phyloP scores from a whole-genome alignment of 2,329 filamentous ascomycete genomes.

The Triangularia setosa region DNA sequence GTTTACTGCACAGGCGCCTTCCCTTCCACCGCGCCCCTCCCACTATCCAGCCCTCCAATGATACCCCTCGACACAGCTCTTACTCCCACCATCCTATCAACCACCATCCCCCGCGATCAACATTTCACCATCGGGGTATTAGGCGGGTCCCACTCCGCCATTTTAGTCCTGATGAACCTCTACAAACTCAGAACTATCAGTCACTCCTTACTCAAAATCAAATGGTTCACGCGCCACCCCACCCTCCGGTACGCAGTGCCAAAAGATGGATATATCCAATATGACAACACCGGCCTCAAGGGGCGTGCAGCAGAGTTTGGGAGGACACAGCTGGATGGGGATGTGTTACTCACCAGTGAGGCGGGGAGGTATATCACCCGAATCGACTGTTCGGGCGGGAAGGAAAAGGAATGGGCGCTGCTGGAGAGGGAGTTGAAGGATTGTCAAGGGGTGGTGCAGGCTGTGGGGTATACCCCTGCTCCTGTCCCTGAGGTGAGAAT shows the following conservation, averaged over 20 bases:
- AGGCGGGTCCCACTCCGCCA: conserved; percentile 20
- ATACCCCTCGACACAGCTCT: conserved; percentile 15
- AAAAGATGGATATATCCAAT: conserved; percentile 9
- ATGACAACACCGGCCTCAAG: conserved; percentile 20
- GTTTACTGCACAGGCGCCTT: conserved; percentile 21
- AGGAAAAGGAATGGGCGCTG: background rate
- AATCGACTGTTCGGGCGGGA: conserved; percentile 2
- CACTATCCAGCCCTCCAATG: background rate
- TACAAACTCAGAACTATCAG: conserved; percentile 7
- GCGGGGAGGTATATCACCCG: conserved; percentile 13
- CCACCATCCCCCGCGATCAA: background rate
- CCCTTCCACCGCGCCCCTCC: background rate
- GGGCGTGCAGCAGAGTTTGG: conserved; percentile 20
- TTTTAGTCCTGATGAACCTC: conserved; percentile 21
- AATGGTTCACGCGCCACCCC: conserved; percentile 15
- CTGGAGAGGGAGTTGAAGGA: background rate
- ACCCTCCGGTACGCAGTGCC: conserved; percentile 16
- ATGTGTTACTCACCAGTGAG: background rate
- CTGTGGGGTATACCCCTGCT: conserved; percentile 13
- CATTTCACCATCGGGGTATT: conserved; percentile 17
- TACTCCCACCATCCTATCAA: conserved; percentile 2
- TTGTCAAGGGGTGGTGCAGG: conserved; percentile 16
- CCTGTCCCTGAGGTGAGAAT: conserved; percentile 8
- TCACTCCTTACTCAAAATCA: conserved; percentile 13
- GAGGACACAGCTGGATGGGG: conserved; percentile 17